Evolutionary conservation across 768 basidiomycete species (phyloP).

Genomic region (Pholiota microspora): DNA sequence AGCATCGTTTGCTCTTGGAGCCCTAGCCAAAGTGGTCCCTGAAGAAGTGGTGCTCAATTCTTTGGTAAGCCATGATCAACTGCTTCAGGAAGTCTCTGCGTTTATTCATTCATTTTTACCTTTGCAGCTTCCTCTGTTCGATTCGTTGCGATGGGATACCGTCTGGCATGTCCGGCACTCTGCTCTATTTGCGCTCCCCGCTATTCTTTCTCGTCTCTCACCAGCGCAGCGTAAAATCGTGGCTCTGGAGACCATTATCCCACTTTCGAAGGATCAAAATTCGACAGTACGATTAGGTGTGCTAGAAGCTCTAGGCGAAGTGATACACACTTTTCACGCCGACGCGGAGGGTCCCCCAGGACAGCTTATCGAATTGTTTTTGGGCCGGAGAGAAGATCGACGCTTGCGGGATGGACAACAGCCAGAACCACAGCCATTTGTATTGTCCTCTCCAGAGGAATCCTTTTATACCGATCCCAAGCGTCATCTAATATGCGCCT

Average conservation of each 20-base stretch:
- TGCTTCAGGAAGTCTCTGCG: not conserved
- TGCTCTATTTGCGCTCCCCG: constrained; percentile 81
- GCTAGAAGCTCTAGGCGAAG: constrained; percentile 86
- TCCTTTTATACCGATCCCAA: constrained; percentile 63
- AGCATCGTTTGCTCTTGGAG: constrained; percentile 85
- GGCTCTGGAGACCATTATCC: constrained; percentile 62
- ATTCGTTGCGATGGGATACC: constrained; percentile 62
- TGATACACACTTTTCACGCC: constrained; percentile 77
- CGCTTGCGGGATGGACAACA: constrained; percentile 38
- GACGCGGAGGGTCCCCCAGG: constrained; percentile 66
- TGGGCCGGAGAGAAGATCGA: constrained; percentile 54
- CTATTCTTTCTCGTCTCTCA: constrained; percentile 67
- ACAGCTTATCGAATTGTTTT: constrained; percentile 73
- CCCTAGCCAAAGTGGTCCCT: constrained; percentile 85
- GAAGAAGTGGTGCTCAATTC: constrained; percentile 62
- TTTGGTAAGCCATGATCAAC: constrained; percentile 44
- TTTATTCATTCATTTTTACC: not conserved
- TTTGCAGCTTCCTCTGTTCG: constrained; percentile 86
- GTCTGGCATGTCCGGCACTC: constrained; percentile 87
- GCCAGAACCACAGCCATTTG: constrained; percentile 4
- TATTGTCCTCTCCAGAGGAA: constrained; percentile 26
- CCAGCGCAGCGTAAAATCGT: constrained; percentile 55
- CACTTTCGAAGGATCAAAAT: constrained; percentile 62
- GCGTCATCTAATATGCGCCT: constrained; percentile 77
- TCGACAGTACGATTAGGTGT: constrained; percentile 73